Evolutionary conservation across 1,284 basidiomycete species (phyloP).

Genomic region (Peniophora sp.): DNA sequence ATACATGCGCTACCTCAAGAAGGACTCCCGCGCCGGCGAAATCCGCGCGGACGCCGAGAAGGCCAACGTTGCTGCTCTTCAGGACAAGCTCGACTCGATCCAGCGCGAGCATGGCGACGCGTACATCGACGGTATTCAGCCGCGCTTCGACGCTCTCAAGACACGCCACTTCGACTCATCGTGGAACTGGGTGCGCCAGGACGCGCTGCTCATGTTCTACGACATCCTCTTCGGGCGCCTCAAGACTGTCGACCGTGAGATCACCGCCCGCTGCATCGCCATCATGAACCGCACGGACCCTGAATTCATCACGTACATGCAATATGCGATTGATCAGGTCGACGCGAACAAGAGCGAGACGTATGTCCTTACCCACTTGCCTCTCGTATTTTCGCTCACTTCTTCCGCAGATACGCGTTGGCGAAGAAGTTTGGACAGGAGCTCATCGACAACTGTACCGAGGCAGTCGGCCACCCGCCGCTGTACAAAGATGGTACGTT

Average conservation of each 20-base stretch:
- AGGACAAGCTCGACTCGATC: constrained; percentile 85
- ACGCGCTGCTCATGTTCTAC: constrained; percentile 92
- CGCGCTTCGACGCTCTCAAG: constrained; percentile 90
- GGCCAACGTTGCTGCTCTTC: constrained; percentile 29
- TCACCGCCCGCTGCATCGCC: constrained; percentile 90
- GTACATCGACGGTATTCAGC: constrained; percentile 93
- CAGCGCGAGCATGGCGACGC: constrained; percentile 85
- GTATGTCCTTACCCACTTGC: no score
- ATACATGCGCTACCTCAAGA: constrained; percentile 92
- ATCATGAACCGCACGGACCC: constrained; percentile 97
- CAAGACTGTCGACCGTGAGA: constrained; percentile 88
- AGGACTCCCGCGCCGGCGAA: constrained; percentile 88
- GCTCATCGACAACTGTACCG: constrained; percentile 89
- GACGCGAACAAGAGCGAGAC: constrained; percentile 83
- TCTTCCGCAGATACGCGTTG: constrained; percentile 52
- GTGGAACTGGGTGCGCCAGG: constrained; percentile 99
- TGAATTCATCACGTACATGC: constrained; percentile 88
- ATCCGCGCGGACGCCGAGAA: constrained; percentile 86
- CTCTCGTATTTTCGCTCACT: no score
- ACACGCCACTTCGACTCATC: constrained; percentile 35
- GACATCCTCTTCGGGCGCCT: constrained; percentile 95
- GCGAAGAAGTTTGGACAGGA: constrained; percentile 97
- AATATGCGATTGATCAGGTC: constrained; percentile 86
- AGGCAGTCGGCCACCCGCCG: constrained; percentile 77
- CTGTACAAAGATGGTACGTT: constrained; percentile 85